These are phyloP conservation scores for Moesziomyces parantarcticus DNA, from an alignment of 1,284 basidiomycete species.

Conservation along the genomic window DNA sequence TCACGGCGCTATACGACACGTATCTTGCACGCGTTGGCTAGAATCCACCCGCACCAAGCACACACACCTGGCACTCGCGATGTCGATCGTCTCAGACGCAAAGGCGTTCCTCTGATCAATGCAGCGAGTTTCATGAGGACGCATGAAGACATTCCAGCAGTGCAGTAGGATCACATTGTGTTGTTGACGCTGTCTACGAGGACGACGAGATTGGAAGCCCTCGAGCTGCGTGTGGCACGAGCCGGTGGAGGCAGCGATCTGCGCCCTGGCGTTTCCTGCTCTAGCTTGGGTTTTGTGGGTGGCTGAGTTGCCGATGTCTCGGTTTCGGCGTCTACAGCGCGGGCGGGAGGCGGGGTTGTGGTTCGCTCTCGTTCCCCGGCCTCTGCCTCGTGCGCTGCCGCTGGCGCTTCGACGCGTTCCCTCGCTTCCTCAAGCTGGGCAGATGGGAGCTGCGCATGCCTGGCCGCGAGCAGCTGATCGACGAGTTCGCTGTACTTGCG, in stretches of 20 bases:
- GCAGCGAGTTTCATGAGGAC: too few species aligned
- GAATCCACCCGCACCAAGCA: background rate
- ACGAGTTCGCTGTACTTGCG: slow-evolving; percentile 17
- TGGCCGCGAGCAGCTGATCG: slow-evolving; percentile 7
- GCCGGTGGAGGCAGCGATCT: background rate
- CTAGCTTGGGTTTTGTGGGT: background rate
- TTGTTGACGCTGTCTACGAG: background rate
- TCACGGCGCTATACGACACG: slow-evolving; percentile 50
- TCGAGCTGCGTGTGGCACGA: background rate
- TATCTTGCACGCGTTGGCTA: slow-evolving; percentile 37
- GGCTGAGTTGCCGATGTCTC: background rate
- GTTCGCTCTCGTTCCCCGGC: background rate
- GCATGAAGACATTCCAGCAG: too few species aligned
- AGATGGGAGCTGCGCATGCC: background rate
- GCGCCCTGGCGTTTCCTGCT: background rate
- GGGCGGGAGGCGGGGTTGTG: background rate
- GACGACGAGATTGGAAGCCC: background rate
- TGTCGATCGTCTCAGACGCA: too few species aligned
- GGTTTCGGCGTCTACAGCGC: background rate
- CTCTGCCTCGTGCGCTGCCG: background rate
- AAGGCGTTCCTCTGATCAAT: too few species aligned
- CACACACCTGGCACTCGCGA: background rate
- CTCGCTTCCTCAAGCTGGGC: background rate
- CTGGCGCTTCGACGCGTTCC: background rate
- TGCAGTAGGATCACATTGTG: background rate